Evolutionary conservation across 306 rosid species (phyloP).

Genomic region (Corylus heterophylla): DNA sequence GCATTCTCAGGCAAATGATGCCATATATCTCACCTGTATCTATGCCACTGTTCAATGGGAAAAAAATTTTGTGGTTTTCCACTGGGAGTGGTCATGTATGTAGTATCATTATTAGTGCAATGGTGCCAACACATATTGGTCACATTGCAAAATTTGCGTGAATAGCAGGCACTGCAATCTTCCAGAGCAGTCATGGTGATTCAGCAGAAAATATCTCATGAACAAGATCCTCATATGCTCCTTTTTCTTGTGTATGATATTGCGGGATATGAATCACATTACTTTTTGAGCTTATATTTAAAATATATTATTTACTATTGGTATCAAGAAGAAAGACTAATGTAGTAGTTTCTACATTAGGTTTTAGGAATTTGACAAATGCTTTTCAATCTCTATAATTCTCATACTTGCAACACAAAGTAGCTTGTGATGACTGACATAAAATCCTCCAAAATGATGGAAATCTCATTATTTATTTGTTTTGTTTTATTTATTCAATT

Average conservation of each 20-base stretch:
- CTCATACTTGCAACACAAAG: not conserved
- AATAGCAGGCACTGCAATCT: constrained; percentile 28
- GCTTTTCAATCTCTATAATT: not conserved
- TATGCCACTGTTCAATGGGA: constrained; percentile 29
- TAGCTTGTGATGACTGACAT: not conserved
- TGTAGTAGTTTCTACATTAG: not conserved
- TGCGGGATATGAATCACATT: constrained; percentile 19
- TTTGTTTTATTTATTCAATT: not conserved
- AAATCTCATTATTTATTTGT: not conserved
- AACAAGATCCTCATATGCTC: constrained; percentile 31
- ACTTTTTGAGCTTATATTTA: constrained; percentile 24
- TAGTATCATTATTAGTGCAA: constrained; percentile 28
- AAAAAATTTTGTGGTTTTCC: constrained; percentile 30
- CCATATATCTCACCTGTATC: constrained; percentile 33
- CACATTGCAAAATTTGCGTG: constrained; percentile 32
- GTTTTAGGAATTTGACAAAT: not conserved
- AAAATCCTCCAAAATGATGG: not conserved
- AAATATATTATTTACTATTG: not conserved
- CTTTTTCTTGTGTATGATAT: constrained; percentile 6
- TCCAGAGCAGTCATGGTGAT: constrained; percentile 19
- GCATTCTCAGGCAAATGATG: constrained; percentile 39
- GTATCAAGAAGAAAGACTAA: not conserved
- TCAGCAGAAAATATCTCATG: constrained; percentile 26
- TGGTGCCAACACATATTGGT: constrained; percentile 3
- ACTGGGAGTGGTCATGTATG: constrained; percentile 30